phyloP scores from a whole-genome alignment of 1,284 basidiomycete genomes.

The Hemileccinum hortonii region DNA sequence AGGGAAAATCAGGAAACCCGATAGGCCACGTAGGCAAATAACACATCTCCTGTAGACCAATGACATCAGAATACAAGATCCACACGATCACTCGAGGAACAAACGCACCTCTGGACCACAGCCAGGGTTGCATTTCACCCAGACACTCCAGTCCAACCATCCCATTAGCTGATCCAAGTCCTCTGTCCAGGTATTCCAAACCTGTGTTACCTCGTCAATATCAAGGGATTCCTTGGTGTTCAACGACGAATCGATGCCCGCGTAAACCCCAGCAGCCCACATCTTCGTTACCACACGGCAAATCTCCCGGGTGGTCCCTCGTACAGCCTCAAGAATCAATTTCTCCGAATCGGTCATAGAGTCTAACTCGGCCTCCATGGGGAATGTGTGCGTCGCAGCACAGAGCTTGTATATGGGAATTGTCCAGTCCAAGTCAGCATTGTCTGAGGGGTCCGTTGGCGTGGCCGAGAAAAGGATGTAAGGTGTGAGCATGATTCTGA shows the following conservation, averaged over 20 bases:
- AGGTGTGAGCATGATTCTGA: constrained; percentile 21
- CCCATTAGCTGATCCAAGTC: constrained; percentile 31
- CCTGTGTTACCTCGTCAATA: background rate
- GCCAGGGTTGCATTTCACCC: constrained; percentile 38
- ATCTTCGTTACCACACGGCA: constrained; percentile 44
- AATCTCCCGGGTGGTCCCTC: constrained; percentile 40
- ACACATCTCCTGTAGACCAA: constrained; percentile 24
- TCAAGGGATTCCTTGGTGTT: background rate
- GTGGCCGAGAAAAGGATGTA: constrained; percentile 8
- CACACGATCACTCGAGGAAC: background rate
- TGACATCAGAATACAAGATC: background rate
- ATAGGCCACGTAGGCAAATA: constrained; percentile 46
- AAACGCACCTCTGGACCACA: constrained; percentile 34
- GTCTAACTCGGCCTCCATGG: constrained; percentile 13
- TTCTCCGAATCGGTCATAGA: constrained; percentile 38
- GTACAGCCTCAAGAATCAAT: constrained; percentile 34
- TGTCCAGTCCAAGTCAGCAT: constrained; percentile 21
- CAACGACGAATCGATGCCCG: constrained; percentile 28
- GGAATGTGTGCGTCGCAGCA: constrained; percentile 35
- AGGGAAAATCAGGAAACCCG: background rate
- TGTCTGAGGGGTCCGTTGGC: constrained; percentile 1
- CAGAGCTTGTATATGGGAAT: constrained; percentile 26
- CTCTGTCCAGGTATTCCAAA: constrained; percentile 23
- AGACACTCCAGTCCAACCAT: constrained; percentile 43
- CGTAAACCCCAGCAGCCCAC: constrained; percentile 41